Conservation (phyloP, 1,139 yeast genomes). For the Petasospora rhodanensis region DNA sequence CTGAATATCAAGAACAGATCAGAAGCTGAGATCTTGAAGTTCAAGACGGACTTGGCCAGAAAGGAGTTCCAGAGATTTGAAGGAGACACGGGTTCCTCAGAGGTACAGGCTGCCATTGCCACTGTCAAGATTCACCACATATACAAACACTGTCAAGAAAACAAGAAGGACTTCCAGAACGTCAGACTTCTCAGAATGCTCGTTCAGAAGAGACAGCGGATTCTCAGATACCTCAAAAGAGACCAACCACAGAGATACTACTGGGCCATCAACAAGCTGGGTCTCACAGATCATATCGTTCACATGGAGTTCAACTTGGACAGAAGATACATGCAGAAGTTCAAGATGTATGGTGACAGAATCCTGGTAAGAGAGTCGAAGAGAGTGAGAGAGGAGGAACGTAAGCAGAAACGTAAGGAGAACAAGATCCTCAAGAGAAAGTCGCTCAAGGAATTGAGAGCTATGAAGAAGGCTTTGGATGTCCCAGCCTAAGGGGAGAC, state of each 20-base stretch:
- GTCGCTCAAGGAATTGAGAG: constrained; percentile 21
- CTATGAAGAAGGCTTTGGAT: constrained; percentile 23
- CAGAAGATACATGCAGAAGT: constrained; percentile 79
- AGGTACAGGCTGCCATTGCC: constrained; percentile 89
- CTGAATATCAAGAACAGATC: constrained; percentile 70
- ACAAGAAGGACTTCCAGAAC: constrained; percentile 69
- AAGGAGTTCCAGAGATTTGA: constrained; percentile 76
- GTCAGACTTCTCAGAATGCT: constrained; percentile 70
- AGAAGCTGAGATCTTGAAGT: constrained; percentile 50
- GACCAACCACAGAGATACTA: constrained; percentile 78
- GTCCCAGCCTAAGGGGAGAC: constrained; percentile 4
- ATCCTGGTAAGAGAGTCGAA: constrained; percentile 41
- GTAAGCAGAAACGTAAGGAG: constrained; percentile 39
- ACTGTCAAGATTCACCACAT: constrained; percentile 78
- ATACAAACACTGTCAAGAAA: constrained; percentile 68
- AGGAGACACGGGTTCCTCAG: constrained; percentile 93
- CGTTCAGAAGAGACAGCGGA: constrained; percentile 85
- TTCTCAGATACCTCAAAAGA: constrained; percentile 74
- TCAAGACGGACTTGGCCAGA: constrained; percentile 62
- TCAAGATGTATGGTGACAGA: constrained; percentile 54
- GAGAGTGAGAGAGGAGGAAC: constrained; percentile 37
- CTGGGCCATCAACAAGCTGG: constrained; percentile 82
- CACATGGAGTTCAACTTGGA: constrained; percentile 81
- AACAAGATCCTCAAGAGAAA: constrained; percentile 29
- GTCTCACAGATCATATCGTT: constrained; percentile 77